Evolutionary conservation across 2,329 filamentous ascomycete genomes (phyloP), one percentile per base, ranked within the genome.

Genomic region (Phialophora tarda): DNA sequence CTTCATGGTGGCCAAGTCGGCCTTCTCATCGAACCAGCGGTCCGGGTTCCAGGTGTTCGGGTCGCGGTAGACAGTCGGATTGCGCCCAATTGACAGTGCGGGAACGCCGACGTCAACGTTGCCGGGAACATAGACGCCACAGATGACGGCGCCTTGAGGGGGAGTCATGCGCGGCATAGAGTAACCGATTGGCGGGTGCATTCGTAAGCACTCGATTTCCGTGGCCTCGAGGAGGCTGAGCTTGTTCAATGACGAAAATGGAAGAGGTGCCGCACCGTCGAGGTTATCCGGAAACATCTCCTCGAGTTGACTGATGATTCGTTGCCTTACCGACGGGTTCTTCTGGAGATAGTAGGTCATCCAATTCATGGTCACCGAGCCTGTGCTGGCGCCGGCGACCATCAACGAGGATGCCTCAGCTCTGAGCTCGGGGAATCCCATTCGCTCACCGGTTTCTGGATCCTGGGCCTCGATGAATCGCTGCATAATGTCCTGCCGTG

Each of bases 111-210:
- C 66, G 34, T 68, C 66, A 48, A 68, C 66, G 60, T 72, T 73
- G 7, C 28, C 73, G 38, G 75, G 73, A 12, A 77, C 69, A 32
- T 70, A 74, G 47, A 70, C 34, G 1, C 65, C 71, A 30, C 73
- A 71, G 44, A 77, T 73, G 48, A 73, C 65, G 1, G 72, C 72
- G 21, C 75, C 76, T 3, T 69, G 71, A n/a, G 71, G 63, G 1
- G 75, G 75, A 2, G 75, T 73, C 30, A 75, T 47, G 10, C 75
- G 73, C 1, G 76, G 75, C 51, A 77, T 69, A 38, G 74, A 74
- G n/a, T 73, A 72, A 1, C 75, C 66, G 38, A 68, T 68, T 3
- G 66, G 66, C 26, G 66, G 66, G 44, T 68, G 66, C 59, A 68
- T 60, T 30, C 66, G 63, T 10, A 68, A 50, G 28, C 66, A 68